phyloP scores from a whole-genome alignment of 768 basidiomycete species.

The Xerocomellus chrysenteron region DNA sequence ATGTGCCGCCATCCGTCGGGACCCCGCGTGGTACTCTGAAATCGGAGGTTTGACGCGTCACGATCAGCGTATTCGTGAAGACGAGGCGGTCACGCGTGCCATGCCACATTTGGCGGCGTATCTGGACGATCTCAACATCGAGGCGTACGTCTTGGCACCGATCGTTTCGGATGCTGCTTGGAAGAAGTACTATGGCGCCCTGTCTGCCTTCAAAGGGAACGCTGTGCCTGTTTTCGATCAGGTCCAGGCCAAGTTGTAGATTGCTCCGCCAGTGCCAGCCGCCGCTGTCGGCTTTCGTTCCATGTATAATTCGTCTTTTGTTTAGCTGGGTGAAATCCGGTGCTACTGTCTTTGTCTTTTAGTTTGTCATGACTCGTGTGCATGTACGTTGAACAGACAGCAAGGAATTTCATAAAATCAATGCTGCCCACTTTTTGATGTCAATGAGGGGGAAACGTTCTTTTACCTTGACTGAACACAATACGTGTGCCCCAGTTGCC shows the following conservation, averaged over 20 bases:
- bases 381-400: too few relatives aligned
- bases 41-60: conserved; percentile 25
- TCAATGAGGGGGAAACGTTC: too few relatives aligned
- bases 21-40: conserved; percentile 4
- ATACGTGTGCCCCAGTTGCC: too few relatives aligned
- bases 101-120: conserved; percentile 38
- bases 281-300: not conserved
- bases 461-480: too few relatives aligned
- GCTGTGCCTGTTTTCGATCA: conserved; percentile 38
- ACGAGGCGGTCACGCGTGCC: conserved; percentile 31
- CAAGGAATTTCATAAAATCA: too few relatives aligned
- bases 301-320: too few relatives aligned
- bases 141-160: conserved; percentile 50
- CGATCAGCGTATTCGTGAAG: conserved; percentile 48
- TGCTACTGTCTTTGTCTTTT: too few relatives aligned
- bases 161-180: conserved; percentile 51
- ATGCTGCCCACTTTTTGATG: too few relatives aligned
- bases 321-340: too few relatives aligned
- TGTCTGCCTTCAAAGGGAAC: conserved; percentile 45
- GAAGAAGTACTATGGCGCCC: conserved; percentile 43
- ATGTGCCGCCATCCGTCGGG: conserved; percentile 31
- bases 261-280: not conserved
- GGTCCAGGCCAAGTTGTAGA: conserved; percentile 44
- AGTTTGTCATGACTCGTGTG: too few relatives aligned
- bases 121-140: conserved; percentile 46